A percentile compares a stretch with the other conserved stretches of the same genome.
phyloP scores from a whole-genome alignment of 176 grass and related monocot species.

The Paspalum notatum region DNA sequence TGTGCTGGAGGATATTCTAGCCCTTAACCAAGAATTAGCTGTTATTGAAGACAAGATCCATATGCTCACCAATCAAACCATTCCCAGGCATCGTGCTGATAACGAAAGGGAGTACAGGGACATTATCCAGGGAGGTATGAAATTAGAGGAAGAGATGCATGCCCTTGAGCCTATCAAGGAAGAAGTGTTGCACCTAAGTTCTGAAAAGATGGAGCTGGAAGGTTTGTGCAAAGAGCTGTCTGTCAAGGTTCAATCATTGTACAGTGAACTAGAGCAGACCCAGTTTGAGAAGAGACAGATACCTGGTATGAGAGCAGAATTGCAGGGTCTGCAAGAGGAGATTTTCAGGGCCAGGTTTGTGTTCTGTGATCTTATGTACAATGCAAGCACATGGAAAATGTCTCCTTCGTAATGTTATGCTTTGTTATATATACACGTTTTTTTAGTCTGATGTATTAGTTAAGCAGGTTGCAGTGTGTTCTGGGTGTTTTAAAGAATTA shows the following conservation, averaged over 20 bases:
- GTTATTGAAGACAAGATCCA: conserved; percentile 38
- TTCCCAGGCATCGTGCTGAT: conserved; percentile 43
- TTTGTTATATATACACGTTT: not conserved
- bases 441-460: not conserved
- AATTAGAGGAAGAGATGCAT: conserved; percentile 51
- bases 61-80: conserved; percentile 24
- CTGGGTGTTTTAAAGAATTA: not conserved
- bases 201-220: conserved; percentile 38
- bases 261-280: conserved; percentile 44
- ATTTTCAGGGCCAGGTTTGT: conserved; percentile 45
- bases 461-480: not conserved
- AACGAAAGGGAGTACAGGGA: conserved; percentile 55
- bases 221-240: conserved; percentile 35
- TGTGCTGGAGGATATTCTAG: conserved; percentile 46
- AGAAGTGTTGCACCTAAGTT: conserved; percentile 29
- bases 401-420: not conserved
- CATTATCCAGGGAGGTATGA: conserved; percentile 51
- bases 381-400: not conserved
- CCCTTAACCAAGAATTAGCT: conserved; percentile 43
- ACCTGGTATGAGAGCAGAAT: conserved; percentile 34
- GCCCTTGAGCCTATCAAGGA: conserved; percentile 37
- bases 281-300: conserved; percentile 47
- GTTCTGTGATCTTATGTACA: conserved; percentile 7
- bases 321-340: conserved; percentile 46
- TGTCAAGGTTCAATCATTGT: conserved; percentile 45